A percentile compares a stretch with the other conserved stretches of the same genome.
phyloP scores from a whole-genome alignment of 2,329 filamentous ascomycete genomes.

The Cladosporium halotolerans region DNA sequence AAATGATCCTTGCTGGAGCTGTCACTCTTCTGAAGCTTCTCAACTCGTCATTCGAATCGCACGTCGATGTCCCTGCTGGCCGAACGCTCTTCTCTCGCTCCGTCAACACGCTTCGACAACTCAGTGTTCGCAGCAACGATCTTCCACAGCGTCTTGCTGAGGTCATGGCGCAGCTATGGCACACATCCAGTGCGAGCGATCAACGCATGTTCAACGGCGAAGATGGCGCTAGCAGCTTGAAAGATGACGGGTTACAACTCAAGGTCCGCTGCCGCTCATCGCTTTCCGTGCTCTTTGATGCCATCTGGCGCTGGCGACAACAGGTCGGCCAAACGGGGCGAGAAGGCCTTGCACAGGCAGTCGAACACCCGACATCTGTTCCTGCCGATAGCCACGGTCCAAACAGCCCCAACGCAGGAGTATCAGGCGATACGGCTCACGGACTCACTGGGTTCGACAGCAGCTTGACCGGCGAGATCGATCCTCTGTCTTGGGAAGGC shows the following conservation, averaged over 20 bases:
- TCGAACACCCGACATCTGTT: constrained; percentile 67
- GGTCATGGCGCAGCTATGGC: constrained; percentile 84
- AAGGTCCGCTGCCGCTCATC: constrained; percentile 79
- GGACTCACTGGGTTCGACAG: constrained; percentile 16
- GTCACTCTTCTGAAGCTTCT: constrained; percentile 72
- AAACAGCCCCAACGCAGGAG: constrained; percentile 23
- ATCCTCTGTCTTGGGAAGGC: constrained; percentile 29
- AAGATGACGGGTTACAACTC: constrained; percentile 66
- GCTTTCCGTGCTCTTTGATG: constrained; percentile 79
- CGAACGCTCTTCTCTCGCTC: constrained; percentile 65
- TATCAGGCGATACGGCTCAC: constrained; percentile 4
- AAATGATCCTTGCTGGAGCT: constrained; percentile 77
- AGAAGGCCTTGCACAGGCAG: constrained; percentile 51
- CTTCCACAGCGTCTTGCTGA: constrained; percentile 73
- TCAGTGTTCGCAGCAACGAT: constrained; percentile 72
- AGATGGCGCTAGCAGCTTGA: constrained; percentile 30
- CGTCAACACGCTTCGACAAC: constrained; percentile 62
- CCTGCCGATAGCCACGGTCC: constrained; percentile 20
- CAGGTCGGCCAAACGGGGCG: constrained; percentile 52
- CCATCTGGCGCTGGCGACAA: constrained; percentile 78
- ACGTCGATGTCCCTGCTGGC: constrained; percentile 63
- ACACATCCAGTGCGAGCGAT: constrained; percentile 41
- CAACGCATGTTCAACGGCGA: constrained; percentile 26
- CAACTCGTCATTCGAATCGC: constrained; percentile 67
- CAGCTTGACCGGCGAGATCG: constrained; percentile 16